Conservation (phyloP, 805 yeast genomes). For the Pichia phayaonensis region DNA sequence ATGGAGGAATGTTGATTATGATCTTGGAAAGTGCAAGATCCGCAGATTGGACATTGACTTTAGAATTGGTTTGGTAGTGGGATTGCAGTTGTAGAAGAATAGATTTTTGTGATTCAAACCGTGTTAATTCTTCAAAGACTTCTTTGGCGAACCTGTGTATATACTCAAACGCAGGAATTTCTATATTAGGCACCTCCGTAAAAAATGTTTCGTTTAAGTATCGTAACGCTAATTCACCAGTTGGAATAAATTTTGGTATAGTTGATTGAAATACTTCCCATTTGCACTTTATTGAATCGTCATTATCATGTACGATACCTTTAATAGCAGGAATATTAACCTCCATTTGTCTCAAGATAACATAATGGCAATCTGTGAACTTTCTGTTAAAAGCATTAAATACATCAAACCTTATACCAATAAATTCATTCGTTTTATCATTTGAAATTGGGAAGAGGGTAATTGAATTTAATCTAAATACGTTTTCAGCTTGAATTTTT, state of each 20-base stretch:
- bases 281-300: conserved; percentile 1
- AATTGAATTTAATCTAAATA: conserved; percentile 40
- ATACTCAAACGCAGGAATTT: conserved; percentile 8
- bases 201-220: conserved; percentile 15
- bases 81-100: conserved; percentile 12
- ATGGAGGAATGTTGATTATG: not conserved
- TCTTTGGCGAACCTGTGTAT: conserved; percentile 20
- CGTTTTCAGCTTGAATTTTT: conserved; percentile 37
- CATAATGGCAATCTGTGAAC: conserved; percentile 40
- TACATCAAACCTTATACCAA: conserved; percentile 47
- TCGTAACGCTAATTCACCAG: conserved; percentile 17
- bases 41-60: not conserved
- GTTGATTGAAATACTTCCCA: conserved; percentile 31
- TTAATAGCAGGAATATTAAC: not conserved
- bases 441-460: conserved; percentile 42
- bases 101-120: conserved; percentile 17
- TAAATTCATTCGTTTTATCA: conserved; percentile 22
- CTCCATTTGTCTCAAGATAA: conserved; percentile 30
- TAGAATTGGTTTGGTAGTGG: conserved; percentile 2
- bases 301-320: not conserved
- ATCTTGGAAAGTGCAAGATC: not conserved
- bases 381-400: conserved; percentile 23
- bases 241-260: conserved; percentile 26
- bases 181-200: not conserved
- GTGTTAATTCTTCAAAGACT: conserved; percentile 21